phyloP scores from a whole-genome alignment of 1,284 basidiomycete genomes.

The Anthracocystis walkeri region DNA sequence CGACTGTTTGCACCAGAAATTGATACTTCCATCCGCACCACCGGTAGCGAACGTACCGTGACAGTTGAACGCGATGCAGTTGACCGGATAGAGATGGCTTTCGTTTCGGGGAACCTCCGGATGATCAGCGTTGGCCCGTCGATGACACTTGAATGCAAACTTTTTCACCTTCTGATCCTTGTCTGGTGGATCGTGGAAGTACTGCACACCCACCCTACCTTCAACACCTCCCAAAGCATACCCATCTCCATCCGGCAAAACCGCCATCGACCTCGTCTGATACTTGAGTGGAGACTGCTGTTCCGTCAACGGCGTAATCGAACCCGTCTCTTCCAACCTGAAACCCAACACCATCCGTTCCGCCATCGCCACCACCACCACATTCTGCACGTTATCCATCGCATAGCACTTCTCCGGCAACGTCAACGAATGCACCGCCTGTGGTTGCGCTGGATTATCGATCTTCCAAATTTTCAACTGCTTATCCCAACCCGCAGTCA shows the following conservation, averaged over 20 bases:
- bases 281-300: conserved; percentile 75
- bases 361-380: conserved; percentile 92
- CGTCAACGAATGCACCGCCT: conserved; percentile 64
- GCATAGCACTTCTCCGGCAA: conserved; percentile 88
- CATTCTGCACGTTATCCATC: conserved; percentile 83
- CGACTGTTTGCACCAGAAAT: conserved; percentile 83
- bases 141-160: conserved; percentile 97
- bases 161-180: conserved; percentile 73
- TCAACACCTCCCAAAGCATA: conserved; percentile 90
- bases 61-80: conserved; percentile 89
- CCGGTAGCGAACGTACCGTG: conserved; percentile 95
- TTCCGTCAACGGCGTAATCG: conserved; percentile 52
- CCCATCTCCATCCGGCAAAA: conserved; percentile 62
- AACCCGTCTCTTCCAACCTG: conserved; percentile 78
- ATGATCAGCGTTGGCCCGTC: conserved; percentile 79
- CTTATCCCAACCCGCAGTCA: conserved; percentile 92
- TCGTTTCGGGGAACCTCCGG: conserved; percentile 59
- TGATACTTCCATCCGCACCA: conserved; percentile 74
- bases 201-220: conserved; percentile 96
- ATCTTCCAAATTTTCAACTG: conserved; percentile 75
- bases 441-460: conserved; percentile 55
- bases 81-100: conserved; percentile 85
- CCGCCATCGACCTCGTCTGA: conserved; percentile 80
- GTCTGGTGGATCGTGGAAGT: conserved; percentile 70
- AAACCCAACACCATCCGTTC: conserved; percentile 89